These are phyloP conservation scores for Tolypocladium inflatum DNA, from an alignment of 2,329 filamentous ascomycete species.

Conservation along the genomic window DNA sequence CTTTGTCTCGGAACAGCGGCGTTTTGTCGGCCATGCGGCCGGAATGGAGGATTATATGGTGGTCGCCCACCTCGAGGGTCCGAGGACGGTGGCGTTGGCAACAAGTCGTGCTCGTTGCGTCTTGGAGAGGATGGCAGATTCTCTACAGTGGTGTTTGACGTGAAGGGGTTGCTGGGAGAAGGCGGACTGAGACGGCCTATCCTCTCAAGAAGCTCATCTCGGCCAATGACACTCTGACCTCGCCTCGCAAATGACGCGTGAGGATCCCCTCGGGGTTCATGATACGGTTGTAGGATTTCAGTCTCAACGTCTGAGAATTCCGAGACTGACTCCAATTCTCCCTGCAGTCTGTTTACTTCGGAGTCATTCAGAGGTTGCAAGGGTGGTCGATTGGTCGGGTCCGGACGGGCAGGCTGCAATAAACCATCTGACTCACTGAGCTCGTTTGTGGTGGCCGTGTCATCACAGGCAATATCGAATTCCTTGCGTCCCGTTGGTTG, in stretches of 20 bases:
- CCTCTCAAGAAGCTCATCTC: neutral
- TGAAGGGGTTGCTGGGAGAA: neutral
- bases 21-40: neutral
- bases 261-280: neutral
- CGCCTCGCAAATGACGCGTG: neutral
- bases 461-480: constrained; percentile 24
- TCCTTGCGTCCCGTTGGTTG: constrained; percentile 10
- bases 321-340: constrained; percentile 5
- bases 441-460: constrained; percentile 17
- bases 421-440: neutral
- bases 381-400: constrained; percentile 3
- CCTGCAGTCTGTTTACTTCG: constrained; percentile 9
- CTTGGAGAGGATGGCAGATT: neutral
- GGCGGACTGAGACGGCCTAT: neutral
- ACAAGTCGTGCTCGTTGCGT: neutral
- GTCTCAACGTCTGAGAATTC: constrained; percentile 1
- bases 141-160: neutral
- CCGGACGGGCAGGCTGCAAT: neutral
- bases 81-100: constrained; percentile 2
- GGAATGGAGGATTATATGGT: neutral
- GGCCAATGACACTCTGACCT: neutral
- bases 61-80: neutral
- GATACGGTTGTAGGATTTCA: neutral
- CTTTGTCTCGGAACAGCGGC: neutral
- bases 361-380: constrained; percentile 8